A percentile compares a stretch with the other conserved stretches of the same genome.
These are phyloP conservation scores for Vitis cinerea DNA, from an alignment of 164 flowering plant species.

Conservation along the genomic window DNA sequence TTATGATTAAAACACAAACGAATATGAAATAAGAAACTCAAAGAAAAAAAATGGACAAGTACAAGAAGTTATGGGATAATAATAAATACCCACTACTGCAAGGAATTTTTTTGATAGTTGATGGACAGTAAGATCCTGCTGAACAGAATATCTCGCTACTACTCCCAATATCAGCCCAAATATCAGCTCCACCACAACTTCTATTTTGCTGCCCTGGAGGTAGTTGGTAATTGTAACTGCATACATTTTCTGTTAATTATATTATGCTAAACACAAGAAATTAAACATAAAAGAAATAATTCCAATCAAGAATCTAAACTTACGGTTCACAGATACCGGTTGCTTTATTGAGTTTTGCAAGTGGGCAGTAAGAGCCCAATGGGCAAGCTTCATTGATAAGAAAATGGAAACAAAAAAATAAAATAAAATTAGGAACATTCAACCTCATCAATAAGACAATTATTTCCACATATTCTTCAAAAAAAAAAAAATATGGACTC, in stretches of 20 bases:
- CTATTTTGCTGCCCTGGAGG: conserved; percentile 76
- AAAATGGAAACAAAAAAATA: conserved; percentile 8
- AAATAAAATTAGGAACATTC: not conserved
- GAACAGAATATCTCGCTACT: conserved; percentile 80
- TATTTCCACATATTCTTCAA: not conserved
- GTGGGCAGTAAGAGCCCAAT: conserved; percentile 86
- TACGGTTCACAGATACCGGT: conserved; percentile 95
- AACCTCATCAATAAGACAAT: not conserved
- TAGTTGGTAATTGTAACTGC: conserved; percentile 82
- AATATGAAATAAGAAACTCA: too few relatives aligned
- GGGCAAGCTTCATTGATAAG: conserved; percentile 76
- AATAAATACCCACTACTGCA: conserved; percentile 81
- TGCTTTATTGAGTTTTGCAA: conserved; percentile 61
- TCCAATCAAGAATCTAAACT: conserved; percentile 34
- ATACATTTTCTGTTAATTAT: conserved; percentile 28
- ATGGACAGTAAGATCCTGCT: conserved; percentile 91
- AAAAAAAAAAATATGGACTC: too few relatives aligned
- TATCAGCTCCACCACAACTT: conserved; percentile 92
- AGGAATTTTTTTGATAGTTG: conserved; percentile 51
- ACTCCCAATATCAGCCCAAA: conserved; percentile 77
- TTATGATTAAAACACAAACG: too few relatives aligned
- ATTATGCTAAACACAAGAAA: conserved; percentile 17
- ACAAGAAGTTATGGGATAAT: conserved; percentile 27
- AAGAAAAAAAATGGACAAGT: conserved; percentile 5
- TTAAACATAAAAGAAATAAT: not conserved